Base-by-base conservation (phyloP, 768 basidiomycete species). In the Rhizopogon vinicolor region DNA sequence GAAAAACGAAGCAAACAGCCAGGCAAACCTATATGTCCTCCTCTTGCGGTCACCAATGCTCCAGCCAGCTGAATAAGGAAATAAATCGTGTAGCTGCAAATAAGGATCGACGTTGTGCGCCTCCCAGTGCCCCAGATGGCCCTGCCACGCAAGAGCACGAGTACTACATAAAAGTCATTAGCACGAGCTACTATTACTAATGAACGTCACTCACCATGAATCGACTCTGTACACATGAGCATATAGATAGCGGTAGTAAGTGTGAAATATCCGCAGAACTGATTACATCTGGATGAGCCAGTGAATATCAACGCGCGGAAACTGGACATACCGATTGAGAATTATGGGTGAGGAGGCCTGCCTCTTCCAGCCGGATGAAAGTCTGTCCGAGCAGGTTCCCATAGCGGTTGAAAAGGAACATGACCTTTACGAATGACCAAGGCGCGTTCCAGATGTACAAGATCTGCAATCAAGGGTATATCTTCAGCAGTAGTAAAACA, bases 81-180 rank as follows among this genome's bases (percentile, higher is more conserved):
- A 35, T 57, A 68, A 5, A 59, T 3, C 19, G 50, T 1, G n/a
- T 68, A 68, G 2, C 58, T 2, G 2, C 12, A 13, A 33, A 45
- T 54, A 16, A 44, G 39, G 2, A n/a, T 3, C 0, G 31, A 2
- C 5, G 41, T 33, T 7, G 61, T 2, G 41, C 29, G 13, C 25
- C 49, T 62, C 4, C 33, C 50, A 44, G 55, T 61, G 19, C 62
- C 52, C 51, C 60, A 41, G 35, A 68, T 60, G 14, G 65, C 67
- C 44, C 65, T 68, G 10, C 61, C 56, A 3, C 67, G 62, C 44
- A 66, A 48, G 16, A 55, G 54, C 7, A 68, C 60, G 40, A 68
- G 52, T 18, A 68, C 67, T 70, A 19, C 1, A 19, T 18, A 14
- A 16, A 0, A 12, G 5, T 2, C 16, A 55, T 18, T 48, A 39